A percentile compares a stretch with the other conserved stretches of the same genome.
phyloP scores from a whole-genome alignment of 345 rosid genomes.

The Diplotaxis tenuifolia region DNA sequence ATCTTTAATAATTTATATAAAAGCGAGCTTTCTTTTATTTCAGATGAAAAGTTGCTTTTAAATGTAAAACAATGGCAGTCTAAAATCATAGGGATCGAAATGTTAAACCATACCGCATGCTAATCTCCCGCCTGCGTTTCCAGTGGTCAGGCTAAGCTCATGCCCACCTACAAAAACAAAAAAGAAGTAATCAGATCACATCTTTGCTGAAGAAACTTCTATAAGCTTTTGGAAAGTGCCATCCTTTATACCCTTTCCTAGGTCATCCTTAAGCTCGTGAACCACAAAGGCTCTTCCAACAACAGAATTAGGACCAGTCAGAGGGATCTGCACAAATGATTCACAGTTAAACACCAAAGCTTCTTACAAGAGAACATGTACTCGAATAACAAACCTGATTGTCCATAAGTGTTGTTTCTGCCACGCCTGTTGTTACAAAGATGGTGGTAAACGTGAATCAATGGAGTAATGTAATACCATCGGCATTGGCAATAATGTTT shows the following conservation, averaged over 20 bases:
- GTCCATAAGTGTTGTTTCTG: constrained; percentile 86
- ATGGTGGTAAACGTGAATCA: constrained; percentile 6
- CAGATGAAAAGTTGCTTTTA: not conserved
- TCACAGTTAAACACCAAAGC: not conserved
- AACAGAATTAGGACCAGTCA: constrained; percentile 70
- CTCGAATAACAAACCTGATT: constrained; percentile 50
- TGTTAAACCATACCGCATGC: constrained; percentile 75
- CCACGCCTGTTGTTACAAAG: constrained; percentile 58
- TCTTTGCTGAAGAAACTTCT: not conserved
- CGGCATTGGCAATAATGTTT: constrained; percentile 89
- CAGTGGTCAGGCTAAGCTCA: constrained; percentile 92
- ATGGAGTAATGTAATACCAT: constrained; percentile 48
- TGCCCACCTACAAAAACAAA: constrained; percentile 70
- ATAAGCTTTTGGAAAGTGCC: not conserved
- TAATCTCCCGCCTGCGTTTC: constrained; percentile 98
- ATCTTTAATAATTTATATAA: not conserved
- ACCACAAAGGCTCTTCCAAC: constrained; percentile 97
- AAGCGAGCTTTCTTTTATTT: not conserved
- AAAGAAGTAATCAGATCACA: constrained; percentile 25
- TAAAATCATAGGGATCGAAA: not conserved
- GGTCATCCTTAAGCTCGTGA: constrained; percentile 96
- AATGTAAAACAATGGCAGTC: not conserved
- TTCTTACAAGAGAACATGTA: not conserved
- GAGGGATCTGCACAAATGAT: constrained; percentile 56
- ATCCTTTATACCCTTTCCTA: constrained; percentile 82